These are phyloP conservation scores for Barbarea vulgaris DNA, from an alignment of 345 rosid species.

Conservation along the genomic window DNA sequence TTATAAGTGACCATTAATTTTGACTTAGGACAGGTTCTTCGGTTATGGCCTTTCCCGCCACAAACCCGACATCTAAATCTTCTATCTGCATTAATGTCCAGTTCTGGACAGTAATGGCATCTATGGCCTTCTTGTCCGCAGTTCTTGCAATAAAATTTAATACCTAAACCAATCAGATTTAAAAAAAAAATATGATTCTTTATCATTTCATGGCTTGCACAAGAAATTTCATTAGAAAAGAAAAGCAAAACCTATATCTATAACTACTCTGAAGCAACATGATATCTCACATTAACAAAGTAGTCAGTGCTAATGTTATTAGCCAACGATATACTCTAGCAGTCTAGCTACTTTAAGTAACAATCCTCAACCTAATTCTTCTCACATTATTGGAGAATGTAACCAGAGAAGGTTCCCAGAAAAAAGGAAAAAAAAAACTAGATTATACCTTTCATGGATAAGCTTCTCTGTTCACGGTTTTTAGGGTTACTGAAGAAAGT, in stretches of 20 bases:
- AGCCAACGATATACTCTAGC: background rate
- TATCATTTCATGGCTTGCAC: background rate
- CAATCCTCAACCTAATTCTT: background rate
- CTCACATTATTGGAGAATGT: background rate
- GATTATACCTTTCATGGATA: slow-evolving; percentile 85
- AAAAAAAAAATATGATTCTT: background rate
- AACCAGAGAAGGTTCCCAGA: background rate
- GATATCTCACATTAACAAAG: background rate
- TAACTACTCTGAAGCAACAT: background rate
- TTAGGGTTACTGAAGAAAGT: slow-evolving; percentile 79
- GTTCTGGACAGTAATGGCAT: slow-evolving; percentile 81
- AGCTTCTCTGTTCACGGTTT: slow-evolving; percentile 79
- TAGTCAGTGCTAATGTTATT: background rate
- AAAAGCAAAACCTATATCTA: background rate
- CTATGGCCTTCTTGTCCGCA: slow-evolving; percentile 94
- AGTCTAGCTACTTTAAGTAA: background rate
- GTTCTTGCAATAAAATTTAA: slow-evolving; percentile 70
- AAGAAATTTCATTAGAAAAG: background rate
- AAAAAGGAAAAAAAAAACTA: background rate
- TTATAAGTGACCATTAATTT: slow-evolving; percentile 32
- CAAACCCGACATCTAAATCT: slow-evolving; percentile 70
- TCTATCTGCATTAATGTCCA: slow-evolving; percentile 46
- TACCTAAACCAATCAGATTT: slow-evolving; percentile 52
- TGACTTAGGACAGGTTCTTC: slow-evolving; percentile 68
- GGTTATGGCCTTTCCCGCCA: slow-evolving; percentile 82